Evolutionary conservation across 768 basidiomycete species (phyloP).

Genomic region (Coprinopsis cinerea): DNA sequence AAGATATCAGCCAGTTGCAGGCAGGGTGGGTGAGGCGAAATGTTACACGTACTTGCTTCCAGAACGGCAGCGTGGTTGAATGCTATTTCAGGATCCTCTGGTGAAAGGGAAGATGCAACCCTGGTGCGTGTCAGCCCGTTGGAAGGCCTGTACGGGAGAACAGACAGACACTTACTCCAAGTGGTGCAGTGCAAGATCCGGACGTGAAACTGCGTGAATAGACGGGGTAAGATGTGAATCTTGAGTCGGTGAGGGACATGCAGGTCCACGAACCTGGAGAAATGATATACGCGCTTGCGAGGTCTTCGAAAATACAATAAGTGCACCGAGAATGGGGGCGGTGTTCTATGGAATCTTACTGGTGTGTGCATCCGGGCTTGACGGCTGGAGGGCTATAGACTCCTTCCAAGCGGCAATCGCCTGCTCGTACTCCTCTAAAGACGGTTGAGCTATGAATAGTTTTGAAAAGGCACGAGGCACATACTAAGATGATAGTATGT

Average conservation of each 20-base stretch:
- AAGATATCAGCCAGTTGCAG: too few relatives aligned
- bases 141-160: conserved; percentile 4
- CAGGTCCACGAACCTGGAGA: conserved; percentile 38
- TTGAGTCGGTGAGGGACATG: conserved; percentile 6
- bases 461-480: conserved; percentile 19
- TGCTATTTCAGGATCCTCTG: conserved; percentile 86
- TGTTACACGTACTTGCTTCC: conserved; percentile 73
- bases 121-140: conserved; percentile 40
- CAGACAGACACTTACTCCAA: conserved; percentile 50
- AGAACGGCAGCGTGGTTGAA: conserved; percentile 90
- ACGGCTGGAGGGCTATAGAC: conserved; percentile 73
- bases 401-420: conserved; percentile 86
- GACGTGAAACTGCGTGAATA: conserved; percentile 52
- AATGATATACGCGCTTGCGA: conserved; percentile 87
- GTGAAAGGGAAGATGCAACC: conserved; percentile 75
- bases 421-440: conserved; percentile 78
- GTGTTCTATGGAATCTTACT: conserved; percentile 43
- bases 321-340: conserved; percentile 11
- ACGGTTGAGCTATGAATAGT: background rate
- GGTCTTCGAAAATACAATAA: conserved; percentile 43
- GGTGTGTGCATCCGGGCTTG: conserved; percentile 82
- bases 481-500: conserved; percentile 85
- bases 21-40: conserved; percentile 3
- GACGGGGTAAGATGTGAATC: conserved; percentile 9
- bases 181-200: conserved; percentile 84